Base-by-base conservation (phyloP, 179 eudicot genomes). In the Spinacia oleracea region DNA sequence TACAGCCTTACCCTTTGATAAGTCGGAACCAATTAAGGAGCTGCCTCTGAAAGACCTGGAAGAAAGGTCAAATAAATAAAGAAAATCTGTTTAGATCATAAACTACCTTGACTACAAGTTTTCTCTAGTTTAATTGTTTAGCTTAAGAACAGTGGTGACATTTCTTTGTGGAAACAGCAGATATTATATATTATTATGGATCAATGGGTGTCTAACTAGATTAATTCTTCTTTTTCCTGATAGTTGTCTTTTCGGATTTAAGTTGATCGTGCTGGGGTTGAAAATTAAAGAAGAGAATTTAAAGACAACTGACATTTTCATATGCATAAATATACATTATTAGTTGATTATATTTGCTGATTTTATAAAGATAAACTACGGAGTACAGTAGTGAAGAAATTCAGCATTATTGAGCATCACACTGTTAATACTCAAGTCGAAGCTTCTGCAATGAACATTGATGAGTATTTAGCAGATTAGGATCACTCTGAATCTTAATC, bases 251-350 rank as follows among this genome's bases (percentile, higher is more conserved):
- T 31, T 27, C 21, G 23, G 23, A 23, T 42, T 46, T 51, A 18
- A 76, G 25, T 27, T 18, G 31, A 34, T 20, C 46, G 38, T 69
- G 48, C 23, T 35, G 48, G 40, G 20, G 3, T 29, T 21, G 34
- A 27, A 77, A 42, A 63, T 48, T 12, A 23, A 43, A 9, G 35
- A 42, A 59, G 9, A 50, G 16, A 34, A 48, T 48, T 32, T 18
- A 42, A 66, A 68, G 76, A 64, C 63, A 72, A 68, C n/a, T 79
- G 62, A 27, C 34, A 12, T n/a, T 65, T 74, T 15, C 38, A 78
- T 59, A 67, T 67, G 48, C 82, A 42, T 60, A 60, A 32, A 81
- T 77, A 50, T 74, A 60, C 76, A 74, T 58, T 66, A 42, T 43
- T 38, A 73, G 72, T 46, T 77, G 51, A 69, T 21, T 62, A 35